These are phyloP conservation scores for Wickerhamiella occidentalis DNA, from an alignment of 805 yeast species.

Conservation along the genomic window DNA sequence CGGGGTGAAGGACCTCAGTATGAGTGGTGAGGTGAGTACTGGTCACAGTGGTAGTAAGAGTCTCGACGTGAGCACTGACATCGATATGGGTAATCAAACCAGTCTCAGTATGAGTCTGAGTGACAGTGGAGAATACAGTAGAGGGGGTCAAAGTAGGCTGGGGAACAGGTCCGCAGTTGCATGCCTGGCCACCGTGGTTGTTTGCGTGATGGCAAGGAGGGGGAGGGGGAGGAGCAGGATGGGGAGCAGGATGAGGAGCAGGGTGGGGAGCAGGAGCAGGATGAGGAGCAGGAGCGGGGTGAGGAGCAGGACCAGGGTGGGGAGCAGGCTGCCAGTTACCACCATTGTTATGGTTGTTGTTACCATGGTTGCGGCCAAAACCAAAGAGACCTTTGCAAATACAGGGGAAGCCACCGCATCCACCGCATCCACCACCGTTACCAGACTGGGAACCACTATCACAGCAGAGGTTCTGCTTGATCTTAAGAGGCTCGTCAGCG, in stretches of 20 bases:
- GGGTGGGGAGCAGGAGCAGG: background rate
- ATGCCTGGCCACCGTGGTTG: background rate
- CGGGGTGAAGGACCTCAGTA: slow-evolving; percentile 13
- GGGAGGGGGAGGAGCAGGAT: background rate
- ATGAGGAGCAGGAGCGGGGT: background rate
- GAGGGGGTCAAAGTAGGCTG: slow-evolving; percentile 9
- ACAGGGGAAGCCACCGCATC: slow-evolving; percentile 9
- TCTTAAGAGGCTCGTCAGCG: slow-evolving; percentile 6
- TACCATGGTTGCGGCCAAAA: background rate
- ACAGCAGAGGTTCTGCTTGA: slow-evolving; percentile 11
- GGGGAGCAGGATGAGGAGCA: background rate
- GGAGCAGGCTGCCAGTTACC: background rate
- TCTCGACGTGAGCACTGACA: slow-evolving; percentile 7
- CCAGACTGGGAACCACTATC: slow-evolving; percentile 2
- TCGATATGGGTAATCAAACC: slow-evolving; percentile 8
- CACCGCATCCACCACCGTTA: slow-evolving; percentile 4
- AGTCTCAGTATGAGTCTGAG: slow-evolving; percentile 10
- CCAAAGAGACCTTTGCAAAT: slow-evolving; percentile 12
- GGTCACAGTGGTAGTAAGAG: slow-evolving; percentile 11
- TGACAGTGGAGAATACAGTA: slow-evolving; percentile 7
- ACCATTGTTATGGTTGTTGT: background rate
- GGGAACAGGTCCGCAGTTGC: background rate
- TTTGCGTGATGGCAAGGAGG: no score
- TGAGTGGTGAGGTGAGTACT: slow-evolving; percentile 10
- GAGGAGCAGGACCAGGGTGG: background rate